These are phyloP conservation scores for Coprinopsis sp. DNA, from an alignment of 768 basidiomycete species.

Conservation along the genomic window DNA sequence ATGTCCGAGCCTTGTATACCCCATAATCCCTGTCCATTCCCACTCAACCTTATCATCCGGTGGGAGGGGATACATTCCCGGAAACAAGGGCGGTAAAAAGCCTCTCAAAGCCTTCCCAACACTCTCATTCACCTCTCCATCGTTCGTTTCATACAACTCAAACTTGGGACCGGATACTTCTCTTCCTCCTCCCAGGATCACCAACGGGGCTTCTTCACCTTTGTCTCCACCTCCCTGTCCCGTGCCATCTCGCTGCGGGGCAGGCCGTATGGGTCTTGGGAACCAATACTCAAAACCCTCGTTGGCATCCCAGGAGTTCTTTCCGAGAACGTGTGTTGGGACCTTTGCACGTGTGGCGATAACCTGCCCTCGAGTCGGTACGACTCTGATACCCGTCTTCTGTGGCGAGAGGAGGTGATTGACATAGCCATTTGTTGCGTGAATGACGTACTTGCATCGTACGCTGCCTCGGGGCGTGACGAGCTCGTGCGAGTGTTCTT, in stretches of 20 bases:
- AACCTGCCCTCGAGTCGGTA: constrained; percentile 73
- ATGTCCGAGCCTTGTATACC: constrained; percentile 53
- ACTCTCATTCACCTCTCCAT: constrained; percentile 43
- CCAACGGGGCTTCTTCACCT: constrained; percentile 40
- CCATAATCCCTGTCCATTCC: constrained; percentile 92
- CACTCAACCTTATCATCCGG: constrained; percentile 52
- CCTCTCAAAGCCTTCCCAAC: constrained; percentile 48
- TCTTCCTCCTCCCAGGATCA: constrained; percentile 73
- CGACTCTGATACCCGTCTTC: constrained; percentile 36
- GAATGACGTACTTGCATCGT: constrained; percentile 60
- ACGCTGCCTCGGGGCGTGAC: constrained; percentile 65
- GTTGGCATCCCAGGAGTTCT: constrained; percentile 43
- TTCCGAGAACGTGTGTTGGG: constrained; percentile 34
- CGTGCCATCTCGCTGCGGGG: no score
- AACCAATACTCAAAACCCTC: constrained; percentile 78
- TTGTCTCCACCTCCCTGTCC: no score
- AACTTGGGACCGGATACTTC: constrained; percentile 36
- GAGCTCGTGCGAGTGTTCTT: constrained; percentile 45
- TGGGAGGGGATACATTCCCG: constrained; percentile 49
- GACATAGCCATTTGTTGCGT: constrained; percentile 85
- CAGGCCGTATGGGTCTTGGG: constrained; percentile 59
- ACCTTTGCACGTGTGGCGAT: constrained; percentile 38
- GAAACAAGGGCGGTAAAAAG: constrained; percentile 58
- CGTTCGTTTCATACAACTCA: constrained; percentile 55
- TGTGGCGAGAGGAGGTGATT: constrained; percentile 61